These are phyloP conservation scores for Sisymbrium altissimum DNA, from an alignment of 345 rosid genomes.

Conservation along the genomic window DNA sequence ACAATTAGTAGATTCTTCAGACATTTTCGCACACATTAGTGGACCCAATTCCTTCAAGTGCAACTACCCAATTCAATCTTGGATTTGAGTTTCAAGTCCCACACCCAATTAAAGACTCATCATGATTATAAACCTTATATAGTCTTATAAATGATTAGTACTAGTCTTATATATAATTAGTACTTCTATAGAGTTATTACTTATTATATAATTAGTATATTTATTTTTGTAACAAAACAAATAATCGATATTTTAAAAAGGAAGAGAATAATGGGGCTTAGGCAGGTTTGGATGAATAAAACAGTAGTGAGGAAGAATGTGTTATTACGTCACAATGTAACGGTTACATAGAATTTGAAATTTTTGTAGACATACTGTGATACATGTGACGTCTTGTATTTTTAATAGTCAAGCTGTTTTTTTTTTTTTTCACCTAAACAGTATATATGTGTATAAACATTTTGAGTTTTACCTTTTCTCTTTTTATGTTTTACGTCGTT, in stretches of 20 bases:
- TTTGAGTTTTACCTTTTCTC: not conserved
- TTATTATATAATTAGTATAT: not conserved
- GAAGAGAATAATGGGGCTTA: slow-evolving; percentile 6
- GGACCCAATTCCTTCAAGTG: slow-evolving; percentile 83
- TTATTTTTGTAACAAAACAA: not conserved
- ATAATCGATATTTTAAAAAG: not conserved
- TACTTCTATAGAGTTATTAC: slow-evolving; percentile 23
- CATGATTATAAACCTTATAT: slow-evolving; percentile 15
- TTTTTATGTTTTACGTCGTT: not conserved
- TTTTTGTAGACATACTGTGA: slow-evolving; percentile 9
- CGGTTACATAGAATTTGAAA: slow-evolving; percentile 9
- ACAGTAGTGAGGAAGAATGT: not conserved
- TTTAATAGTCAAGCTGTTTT: not conserved
- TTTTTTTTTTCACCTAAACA: not conserved
- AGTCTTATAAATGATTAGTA: not conserved
- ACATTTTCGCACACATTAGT: slow-evolving; percentile 79
- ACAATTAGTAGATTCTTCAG: slow-evolving; percentile 67
- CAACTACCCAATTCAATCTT: slow-evolving; percentile 82
- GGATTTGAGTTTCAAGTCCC: slow-evolving; percentile 48
- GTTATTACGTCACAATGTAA: too few species aligned
- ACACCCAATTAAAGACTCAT: not conserved
- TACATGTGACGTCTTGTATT: slow-evolving; percentile 2
- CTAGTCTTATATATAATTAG: not conserved
- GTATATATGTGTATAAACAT: not conserved
- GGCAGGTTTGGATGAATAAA: slow-evolving; percentile 23